These are phyloP conservation scores for Breynia disticha DNA, from an alignment of 441 rosid genomes.

Conservation along the genomic window DNA sequence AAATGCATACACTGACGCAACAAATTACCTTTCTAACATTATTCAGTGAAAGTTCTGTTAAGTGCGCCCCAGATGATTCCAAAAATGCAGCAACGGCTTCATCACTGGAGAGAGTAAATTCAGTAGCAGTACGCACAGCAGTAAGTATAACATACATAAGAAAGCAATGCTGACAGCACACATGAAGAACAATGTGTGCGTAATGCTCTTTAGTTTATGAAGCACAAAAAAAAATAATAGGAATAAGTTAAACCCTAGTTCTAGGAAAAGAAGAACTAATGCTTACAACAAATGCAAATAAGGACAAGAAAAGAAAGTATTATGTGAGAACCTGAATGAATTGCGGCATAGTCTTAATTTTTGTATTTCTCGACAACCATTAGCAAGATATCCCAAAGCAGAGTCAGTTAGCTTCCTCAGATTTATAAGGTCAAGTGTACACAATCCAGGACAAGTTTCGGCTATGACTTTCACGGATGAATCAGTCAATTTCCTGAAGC, in stretches of 20 bases:
- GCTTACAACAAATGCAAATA: no score
- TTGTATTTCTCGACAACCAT: conserved; percentile 57
- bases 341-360: conserved; percentile 56
- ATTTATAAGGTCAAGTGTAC: conserved; percentile 54
- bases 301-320: not conserved
- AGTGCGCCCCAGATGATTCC: conserved; percentile 57
- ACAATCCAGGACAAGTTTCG: conserved; percentile 49
- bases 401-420: conserved; percentile 70
- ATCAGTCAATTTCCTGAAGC: conserved; percentile 75
- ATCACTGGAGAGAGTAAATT: conserved; percentile 34
- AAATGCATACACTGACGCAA: not conserved
- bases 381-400: conserved; percentile 69
- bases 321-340: conserved; percentile 41
- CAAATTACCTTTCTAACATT: conserved; percentile 51
- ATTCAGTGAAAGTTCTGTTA: conserved; percentile 65
- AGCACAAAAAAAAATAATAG: no score
- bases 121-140: not conserved
- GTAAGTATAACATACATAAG: not conserved
- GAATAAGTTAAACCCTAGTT: no score
- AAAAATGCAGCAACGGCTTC: conserved; percentile 86
- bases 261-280: no score
- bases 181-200: no score
- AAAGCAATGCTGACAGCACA: not conserved
- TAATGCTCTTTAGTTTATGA: no score
- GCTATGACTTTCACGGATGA: conserved; percentile 60